phyloP scores from a whole-genome alignment of 2,329 filamentous ascomycete species.

The Elsinoe fawcettii region DNA sequence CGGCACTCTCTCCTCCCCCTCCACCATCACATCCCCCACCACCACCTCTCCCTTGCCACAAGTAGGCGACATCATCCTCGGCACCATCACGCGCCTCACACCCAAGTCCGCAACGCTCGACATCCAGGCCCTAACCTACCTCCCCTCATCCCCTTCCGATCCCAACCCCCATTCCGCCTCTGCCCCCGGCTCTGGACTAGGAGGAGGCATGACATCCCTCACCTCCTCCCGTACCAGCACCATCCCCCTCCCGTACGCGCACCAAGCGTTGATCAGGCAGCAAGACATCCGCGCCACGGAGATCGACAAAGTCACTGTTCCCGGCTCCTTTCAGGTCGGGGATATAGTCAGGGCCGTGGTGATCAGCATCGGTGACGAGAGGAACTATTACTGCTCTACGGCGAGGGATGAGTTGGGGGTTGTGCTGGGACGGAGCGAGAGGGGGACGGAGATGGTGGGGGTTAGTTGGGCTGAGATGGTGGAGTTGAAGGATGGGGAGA shows the following conservation, averaged over 20 bases:
- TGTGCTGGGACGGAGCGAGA: conserved; percentile 83
- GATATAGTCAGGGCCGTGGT: conserved; percentile 85
- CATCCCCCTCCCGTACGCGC: conserved; percentile 22
- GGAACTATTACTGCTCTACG: conserved; percentile 91
- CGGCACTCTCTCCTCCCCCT: conserved; percentile 47
- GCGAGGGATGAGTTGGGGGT: conserved; percentile 87
- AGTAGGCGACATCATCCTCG: conserved; percentile 72
- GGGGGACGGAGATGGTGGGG: conserved; percentile 73
- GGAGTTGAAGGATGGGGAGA: conserved; percentile 69
- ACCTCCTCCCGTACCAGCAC: not conserved
- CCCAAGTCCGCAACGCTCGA: conserved; percentile 77
- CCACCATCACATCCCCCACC: conserved; percentile 28
- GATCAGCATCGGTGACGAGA: conserved; percentile 78
- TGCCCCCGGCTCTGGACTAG: conserved; percentile 32
- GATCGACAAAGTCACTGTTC: conserved; percentile 87
- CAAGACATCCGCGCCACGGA: conserved; percentile 94
- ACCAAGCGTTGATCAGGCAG: conserved; percentile 30
- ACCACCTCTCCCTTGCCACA: conserved; percentile 67
- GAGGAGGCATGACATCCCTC: not conserved
- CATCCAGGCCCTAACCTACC: conserved; percentile 62
- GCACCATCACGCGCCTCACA: conserved; percentile 76
- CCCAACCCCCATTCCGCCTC: not conserved
- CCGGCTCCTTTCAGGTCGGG: conserved; percentile 84
- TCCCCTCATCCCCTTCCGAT: conserved; percentile 32
- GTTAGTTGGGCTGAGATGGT: conserved; percentile 92